Evolutionary conservation across 768 basidiomycete genomes (phyloP), one percentile per base, ranked within the genome.

Genomic region (Saitozyma podzolica): DNA sequence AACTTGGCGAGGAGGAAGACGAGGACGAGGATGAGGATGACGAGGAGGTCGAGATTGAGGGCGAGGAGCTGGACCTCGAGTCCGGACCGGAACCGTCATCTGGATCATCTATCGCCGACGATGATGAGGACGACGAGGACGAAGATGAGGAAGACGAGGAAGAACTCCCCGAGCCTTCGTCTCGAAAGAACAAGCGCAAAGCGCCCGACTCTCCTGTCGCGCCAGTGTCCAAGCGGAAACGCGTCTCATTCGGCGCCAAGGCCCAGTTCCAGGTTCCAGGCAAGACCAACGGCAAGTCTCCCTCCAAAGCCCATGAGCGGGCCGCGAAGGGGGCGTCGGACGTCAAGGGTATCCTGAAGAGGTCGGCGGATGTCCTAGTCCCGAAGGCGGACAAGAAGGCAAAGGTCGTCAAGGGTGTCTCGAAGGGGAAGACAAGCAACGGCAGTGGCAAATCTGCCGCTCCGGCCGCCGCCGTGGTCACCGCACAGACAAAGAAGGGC

Each of bases 1-100:
- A 68, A 16, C 80, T 75, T 10, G 71, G 63, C 67, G 75, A 85
- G 13, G 77, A 77, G 6, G 78, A 68, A 4, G 78, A 78, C 14
- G 77, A 77, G 6, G 70, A 68, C 7, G 77, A 69, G 8, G 67
- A 65, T 0, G 65, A 69, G 10, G 71, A 71, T 14, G 71, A 63
- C 8, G 73, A 74, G 14, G 67, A 63, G 9, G 59, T 70, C n/a
- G 67, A 59, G 3, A 48, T 56, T 19, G 67, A 68, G 8, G 75
- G 65, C 6, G 76, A 70, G 45, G 71, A 67, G 55, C 51, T 72
- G 3, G 64, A 62, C 5, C 59, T 67, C 14, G 70, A 70, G 54
- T 72, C 68, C 51, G 77, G 70, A 19, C 69, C 72, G 20, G 78
- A 78, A 16, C 82, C 74, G 64, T 77, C 78, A 62, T 56, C 65